Conservation (phyloP, 495 filamentous ascomycete genomes). For the Thermothielavioides terrestris region DNA sequence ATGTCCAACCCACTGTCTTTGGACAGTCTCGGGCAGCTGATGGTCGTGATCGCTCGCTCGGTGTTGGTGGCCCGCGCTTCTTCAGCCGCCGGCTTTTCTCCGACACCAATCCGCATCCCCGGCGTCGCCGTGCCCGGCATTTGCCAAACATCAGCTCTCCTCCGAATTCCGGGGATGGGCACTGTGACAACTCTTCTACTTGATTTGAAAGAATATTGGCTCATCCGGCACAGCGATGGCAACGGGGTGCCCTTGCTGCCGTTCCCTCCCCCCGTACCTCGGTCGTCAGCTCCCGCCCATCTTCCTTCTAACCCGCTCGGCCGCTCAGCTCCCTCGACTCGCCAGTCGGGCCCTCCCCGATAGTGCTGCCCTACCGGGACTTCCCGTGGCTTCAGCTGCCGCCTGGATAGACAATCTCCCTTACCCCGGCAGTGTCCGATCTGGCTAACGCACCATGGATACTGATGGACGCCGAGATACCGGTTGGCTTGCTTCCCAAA, state of each 20-base stretch:
- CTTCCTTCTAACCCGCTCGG: neutral
- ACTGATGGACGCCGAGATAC: neutral
- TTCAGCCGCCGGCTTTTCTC: neutral
- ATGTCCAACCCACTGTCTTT: no score
- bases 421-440: neutral
- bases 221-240: neutral
- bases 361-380: neutral
- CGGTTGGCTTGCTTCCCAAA: neutral
- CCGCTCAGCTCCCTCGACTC: neutral
- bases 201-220: neutral
- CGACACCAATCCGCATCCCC: neutral
- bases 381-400: neutral
- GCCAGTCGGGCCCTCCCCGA: neutral
- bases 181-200: no score
- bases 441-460: neutral
- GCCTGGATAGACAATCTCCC: neutral
- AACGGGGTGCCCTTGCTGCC: neutral
- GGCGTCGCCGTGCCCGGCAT: neutral
- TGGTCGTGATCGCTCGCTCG: no score
- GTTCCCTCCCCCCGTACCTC: neutral
- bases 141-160: neutral
- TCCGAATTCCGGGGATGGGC: neutral
- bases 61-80: no score
- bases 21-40: no score
- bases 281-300: neutral